A percentile compares a stretch with the other conserved stretches of the same genome.
These are phyloP conservation scores for Myxozyma lipomycoides DNA, from an alignment of 805 yeast genomes.

Conservation along the genomic window DNA sequence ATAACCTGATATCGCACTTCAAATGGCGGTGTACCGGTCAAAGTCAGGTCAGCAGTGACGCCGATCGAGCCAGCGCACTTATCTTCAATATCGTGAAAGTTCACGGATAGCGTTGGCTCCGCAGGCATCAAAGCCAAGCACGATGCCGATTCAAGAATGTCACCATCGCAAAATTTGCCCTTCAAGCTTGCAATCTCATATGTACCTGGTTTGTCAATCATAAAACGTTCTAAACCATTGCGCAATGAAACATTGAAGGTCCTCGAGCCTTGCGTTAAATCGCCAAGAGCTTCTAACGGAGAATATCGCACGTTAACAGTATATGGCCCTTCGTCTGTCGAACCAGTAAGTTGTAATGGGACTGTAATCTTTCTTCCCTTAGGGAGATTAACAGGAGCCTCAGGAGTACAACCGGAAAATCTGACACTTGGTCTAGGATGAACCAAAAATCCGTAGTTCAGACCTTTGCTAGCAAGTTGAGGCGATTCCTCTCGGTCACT, in stretches of 20 bases:
- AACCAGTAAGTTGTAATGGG: constrained; percentile 29
- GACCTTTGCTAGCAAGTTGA: constrained; percentile 38
- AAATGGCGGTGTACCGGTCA: constrained; percentile 81
- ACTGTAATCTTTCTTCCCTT: constrained; percentile 30
- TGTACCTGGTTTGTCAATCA: constrained; percentile 58
- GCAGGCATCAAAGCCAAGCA: constrained; percentile 57
- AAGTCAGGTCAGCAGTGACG: constrained; percentile 61
- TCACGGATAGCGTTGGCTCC: constrained; percentile 46
- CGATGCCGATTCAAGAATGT: constrained; percentile 52
- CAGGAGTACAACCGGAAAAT: constrained; percentile 37
- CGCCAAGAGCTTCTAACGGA: constrained; percentile 6
- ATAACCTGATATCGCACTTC: constrained; percentile 56
- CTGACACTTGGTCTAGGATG: constrained; percentile 55
- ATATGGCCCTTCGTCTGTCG: constrained; percentile 47
- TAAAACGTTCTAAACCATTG: constrained; percentile 30
- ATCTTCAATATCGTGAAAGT: constrained; percentile 61
- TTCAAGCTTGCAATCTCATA: constrained; percentile 54
- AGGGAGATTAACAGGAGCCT: constrained; percentile 34
- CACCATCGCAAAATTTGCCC: constrained; percentile 66
- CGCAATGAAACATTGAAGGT: constrained; percentile 1
- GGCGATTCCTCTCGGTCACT: constrained; percentile 32
- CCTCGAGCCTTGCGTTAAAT: not conserved
- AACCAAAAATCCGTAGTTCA: constrained; percentile 47
- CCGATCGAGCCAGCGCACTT: constrained; percentile 93
- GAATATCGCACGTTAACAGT: constrained; percentile 35